Conservation (phyloP, 208 protist genomes). For the Leishmania turanica region DNA sequence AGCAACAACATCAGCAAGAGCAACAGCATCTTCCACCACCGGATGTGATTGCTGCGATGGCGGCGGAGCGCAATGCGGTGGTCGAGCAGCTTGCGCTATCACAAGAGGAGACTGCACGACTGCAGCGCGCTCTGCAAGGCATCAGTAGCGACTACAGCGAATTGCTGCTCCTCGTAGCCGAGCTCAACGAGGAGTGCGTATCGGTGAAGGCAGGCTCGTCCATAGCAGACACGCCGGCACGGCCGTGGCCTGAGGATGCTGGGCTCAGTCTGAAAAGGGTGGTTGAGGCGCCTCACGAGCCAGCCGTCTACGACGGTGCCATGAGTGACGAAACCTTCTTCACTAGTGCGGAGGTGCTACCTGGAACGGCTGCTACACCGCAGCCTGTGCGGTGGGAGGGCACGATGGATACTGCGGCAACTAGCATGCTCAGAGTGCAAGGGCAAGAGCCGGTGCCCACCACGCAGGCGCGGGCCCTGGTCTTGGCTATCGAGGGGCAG, state of each 20-base stretch:
- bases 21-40: conserved; percentile 1
- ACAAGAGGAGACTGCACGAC: conserved; percentile 8
- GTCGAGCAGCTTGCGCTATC: conserved; percentile 11
- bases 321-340: background rate
- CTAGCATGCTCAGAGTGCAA: background rate
- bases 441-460: background rate
- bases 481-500: background rate
- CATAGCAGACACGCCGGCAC: conserved; percentile 12
- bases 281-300: too few relatives aligned
- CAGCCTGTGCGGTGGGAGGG: background rate
- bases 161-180: conserved; percentile 58
- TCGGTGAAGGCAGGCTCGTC: conserved; percentile 21
- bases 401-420: background rate
- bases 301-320: background rate
- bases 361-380: background rate
- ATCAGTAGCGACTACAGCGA: conserved; percentile 52
- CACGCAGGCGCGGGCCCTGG: background rate
- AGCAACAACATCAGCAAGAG: background rate
- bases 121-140: conserved; percentile 22
- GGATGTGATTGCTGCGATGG: conserved; percentile 15
- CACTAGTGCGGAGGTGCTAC: background rate
- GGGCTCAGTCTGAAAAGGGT: background rate
- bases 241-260: conserved; percentile 11
- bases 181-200: conserved; percentile 48
- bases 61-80: conserved; percentile 18